A percentile compares a stretch with the other conserved stretches of the same genome.
phyloP scores from a whole-genome alignment of 768 basidiomycete genomes.

The Collybia nuda region DNA sequence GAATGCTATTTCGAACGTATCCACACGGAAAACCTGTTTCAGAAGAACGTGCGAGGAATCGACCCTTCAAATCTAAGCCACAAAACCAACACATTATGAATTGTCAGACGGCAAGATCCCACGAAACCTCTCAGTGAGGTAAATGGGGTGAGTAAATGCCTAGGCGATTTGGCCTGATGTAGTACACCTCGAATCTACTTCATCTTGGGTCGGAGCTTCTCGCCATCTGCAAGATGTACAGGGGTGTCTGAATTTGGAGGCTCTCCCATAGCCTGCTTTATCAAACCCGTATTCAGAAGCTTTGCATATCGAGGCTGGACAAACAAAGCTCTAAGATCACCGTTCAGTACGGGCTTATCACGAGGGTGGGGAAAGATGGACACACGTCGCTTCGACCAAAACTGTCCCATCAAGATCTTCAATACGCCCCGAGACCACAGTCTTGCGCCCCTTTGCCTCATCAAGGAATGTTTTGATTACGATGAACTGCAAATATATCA shows the following conservation, averaged over 20 bases:
- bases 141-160: not conserved
- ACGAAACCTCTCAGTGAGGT: not conserved
- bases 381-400: slow-evolving; percentile 81
- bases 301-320: slow-evolving; percentile 89
- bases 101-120: not conserved
- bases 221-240: slow-evolving; percentile 38
- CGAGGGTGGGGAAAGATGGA: slow-evolving; percentile 11
- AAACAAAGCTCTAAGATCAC: slow-evolving; percentile 64
- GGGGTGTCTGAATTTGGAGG: slow-evolving; percentile 37
- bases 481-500: slow-evolving; percentile 59
- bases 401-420: slow-evolving; percentile 82
- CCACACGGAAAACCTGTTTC: no score
- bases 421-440: slow-evolving; percentile 63
- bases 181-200: no score
- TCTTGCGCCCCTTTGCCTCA: slow-evolving; percentile 78
- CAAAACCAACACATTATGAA: not conserved
- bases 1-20: no score
- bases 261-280: slow-evolving; percentile 69
- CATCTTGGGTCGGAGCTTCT: slow-evolving; percentile 17
- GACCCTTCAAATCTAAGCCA: not conserved
- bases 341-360: slow-evolving; percentile 1
- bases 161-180: no score
- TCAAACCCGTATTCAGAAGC: slow-evolving; percentile 58
- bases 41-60: no score
- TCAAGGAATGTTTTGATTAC: slow-evolving; percentile 71